Evolutionary conservation across 192 early-diverging fungal species (phyloP), one percentile per base, ranked within the genome.

Genomic region (Podila minutissima): DNA sequence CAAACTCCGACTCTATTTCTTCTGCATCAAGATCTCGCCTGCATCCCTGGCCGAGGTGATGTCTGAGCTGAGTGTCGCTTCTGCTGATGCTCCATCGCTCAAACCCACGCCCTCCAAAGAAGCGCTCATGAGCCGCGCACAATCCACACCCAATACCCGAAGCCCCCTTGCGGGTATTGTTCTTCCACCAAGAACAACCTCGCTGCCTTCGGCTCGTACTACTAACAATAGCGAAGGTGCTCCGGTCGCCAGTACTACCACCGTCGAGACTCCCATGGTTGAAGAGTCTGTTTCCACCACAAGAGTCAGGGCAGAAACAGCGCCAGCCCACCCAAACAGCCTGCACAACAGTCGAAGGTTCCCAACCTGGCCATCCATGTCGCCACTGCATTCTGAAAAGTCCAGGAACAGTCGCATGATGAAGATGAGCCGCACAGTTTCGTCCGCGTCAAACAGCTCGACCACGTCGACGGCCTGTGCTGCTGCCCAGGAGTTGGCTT

Each of bases 301-400:
- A 24, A 55, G 53, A 55, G 15, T 58, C 17, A 46, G 59, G 15
- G 41, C 67, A 0, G 58, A 37, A 3, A 62, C 33, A 22, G 8
- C 33, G 31, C 35, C 48, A 7, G 55, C 24, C 5, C 19, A 55
- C 9, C 41, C 41, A 22, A n/a, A 51, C 51, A 26, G 50, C 12
- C 62, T 31, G 11, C 28, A 55, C 19, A 37, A 15, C 35, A n/a
- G 50, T 49, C 35, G 20, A 24, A 41, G 6, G 29, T 33, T 22
- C 15, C 70, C 66, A 8, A 35, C 68, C 9, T 81, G 77, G 77
- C 77, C 77, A 15, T 81, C 77, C 10, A 81, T 81, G 77, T 67
- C 59, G 5, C 66, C 59, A 11, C 3, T 73, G 22, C 75, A 67
- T 13, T 64, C 53, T 22, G 53, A 55, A 4, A 55, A 55, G n/a